Evolutionary conservation across 139 green algal genomes (phyloP), one percentile per base, ranked within the genome.

Genomic region (Haematococcus sp.): DNA sequence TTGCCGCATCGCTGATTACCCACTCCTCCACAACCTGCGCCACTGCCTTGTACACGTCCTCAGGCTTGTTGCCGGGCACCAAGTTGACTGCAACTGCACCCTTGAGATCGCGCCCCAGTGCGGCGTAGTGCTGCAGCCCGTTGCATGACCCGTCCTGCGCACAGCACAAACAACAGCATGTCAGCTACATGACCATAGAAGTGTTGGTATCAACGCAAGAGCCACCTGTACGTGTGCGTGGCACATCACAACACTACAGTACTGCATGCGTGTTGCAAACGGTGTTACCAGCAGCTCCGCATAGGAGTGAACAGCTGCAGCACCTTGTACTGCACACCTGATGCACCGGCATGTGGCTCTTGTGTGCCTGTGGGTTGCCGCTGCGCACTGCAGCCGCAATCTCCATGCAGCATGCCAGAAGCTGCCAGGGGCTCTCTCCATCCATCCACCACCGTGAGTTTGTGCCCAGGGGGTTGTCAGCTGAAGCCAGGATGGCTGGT

Each of bases 61-160:
- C 80, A 23, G 91, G 91, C 7, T 65, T 52, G 54, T 94, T 88
- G 1, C 46, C 60, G 2, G 87, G 87, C 49, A 88, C 49, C 32
- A 98, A 80, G 84, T 98, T 98, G 44, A 98, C 95, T 0, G 90
- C 83, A 2, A 44, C 44, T 0, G 87, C 94, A n/a, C 93, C 91
- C 3, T 35, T 25, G 0, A 68, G 33, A 81, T 99, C 95, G 0
- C 91, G 82, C 0, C 88, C 91, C 44, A 99, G 87, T 17, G 95
- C 95, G 0, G 95, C 94, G 71, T 98, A 99, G 86, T 99, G 95
- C 87, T 99, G 95, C 84, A 98, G 88, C 3, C 96, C 95, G 75
- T 99, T 98, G 86, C 95, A 98, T 27, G 89, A 95, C 46, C 95
- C 96, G 54, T 99, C 95, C 89, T 94, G 84, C 40, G 46, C 2